A percentile compares a stretch with the other conserved stretches of the same genome.
phyloP scores from a whole-genome alignment of 495 filamentous ascomycete species.

The Podospora anserina region DNA sequence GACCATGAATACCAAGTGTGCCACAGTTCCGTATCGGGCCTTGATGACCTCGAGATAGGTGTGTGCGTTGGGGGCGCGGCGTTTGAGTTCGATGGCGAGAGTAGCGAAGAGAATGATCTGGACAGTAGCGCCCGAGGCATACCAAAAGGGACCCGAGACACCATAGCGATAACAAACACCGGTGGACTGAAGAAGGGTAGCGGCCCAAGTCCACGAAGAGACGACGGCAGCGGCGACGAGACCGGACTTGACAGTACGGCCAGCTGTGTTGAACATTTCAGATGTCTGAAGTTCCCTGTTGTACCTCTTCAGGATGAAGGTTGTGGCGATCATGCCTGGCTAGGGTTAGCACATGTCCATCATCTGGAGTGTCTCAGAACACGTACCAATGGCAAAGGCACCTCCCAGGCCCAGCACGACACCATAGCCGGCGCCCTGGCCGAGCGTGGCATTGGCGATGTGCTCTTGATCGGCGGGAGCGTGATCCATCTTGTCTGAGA shows the following conservation, averaged over 20 bases:
- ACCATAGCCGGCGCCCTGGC: constrained; percentile 74
- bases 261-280: constrained; percentile 96
- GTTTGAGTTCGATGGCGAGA: constrained; percentile 88
- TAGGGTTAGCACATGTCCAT: neutral
- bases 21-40: constrained; percentile 55
- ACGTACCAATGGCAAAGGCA: constrained; percentile 72
- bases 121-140: constrained; percentile 63
- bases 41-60: constrained; percentile 76
- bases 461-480: constrained; percentile 19
- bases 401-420: constrained; percentile 75
- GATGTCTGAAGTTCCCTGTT: constrained; percentile 94
- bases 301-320: constrained; percentile 78
- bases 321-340: constrained; percentile 57
- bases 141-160: constrained; percentile 92
- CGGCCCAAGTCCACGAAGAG: constrained; percentile 93
- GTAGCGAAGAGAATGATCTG: constrained; percentile 90
- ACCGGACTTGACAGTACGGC: constrained; percentile 89
- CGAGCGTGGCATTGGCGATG: constrained; percentile 52
- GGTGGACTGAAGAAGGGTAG: constrained; percentile 77
- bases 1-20: constrained; percentile 72
- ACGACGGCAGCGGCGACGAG: constrained; percentile 95
- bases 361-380: neutral
- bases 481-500: constrained; percentile 19
- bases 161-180: constrained; percentile 90
- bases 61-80: constrained; percentile 80